Conservation (phyloP, 2,329 filamentous ascomycete genomes). For the Arthrinium puccinioides region DNA sequence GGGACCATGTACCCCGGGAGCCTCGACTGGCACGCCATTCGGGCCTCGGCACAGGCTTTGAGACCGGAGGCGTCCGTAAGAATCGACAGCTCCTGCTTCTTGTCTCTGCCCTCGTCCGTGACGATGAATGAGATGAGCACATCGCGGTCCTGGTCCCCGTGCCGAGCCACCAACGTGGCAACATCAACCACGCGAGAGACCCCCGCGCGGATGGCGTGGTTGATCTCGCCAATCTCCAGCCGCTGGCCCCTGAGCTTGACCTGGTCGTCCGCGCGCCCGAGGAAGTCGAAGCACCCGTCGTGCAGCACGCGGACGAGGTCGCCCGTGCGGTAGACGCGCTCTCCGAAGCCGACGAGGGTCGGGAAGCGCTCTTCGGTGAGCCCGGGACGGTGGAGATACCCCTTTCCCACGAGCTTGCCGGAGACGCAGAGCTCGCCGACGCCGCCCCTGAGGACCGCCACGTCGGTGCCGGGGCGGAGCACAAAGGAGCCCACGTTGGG, state of each 20-base stretch:
- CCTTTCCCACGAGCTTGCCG: conserved; percentile 79
- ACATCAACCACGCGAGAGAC: conserved; percentile 57
- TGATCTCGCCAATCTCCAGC: conserved; percentile 86
- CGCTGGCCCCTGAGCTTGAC: conserved; percentile 86
- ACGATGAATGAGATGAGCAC: conserved; percentile 74
- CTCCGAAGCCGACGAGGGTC: conserved; percentile 43
- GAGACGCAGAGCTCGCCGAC: conserved; percentile 86
- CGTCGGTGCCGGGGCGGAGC: conserved; percentile 59
- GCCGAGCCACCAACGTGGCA: conserved; percentile 66
- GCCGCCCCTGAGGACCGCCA: conserved; percentile 67
- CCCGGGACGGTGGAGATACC: conserved; percentile 76
- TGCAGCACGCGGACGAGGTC: conserved; percentile 78
- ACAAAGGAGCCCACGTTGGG: conserved; percentile 83
- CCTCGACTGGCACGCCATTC: conserved; percentile 57
- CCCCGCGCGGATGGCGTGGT: conserved; percentile 65
- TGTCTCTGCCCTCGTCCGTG: conserved; percentile 8
- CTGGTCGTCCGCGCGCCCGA: conserved; percentile 84
- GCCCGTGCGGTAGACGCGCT: conserved; percentile 77
- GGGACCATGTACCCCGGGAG: conserved; percentile 88
- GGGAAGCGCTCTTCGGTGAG: conserved; percentile 74
- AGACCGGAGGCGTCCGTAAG: background rate
- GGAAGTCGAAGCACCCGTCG: conserved; percentile 78
- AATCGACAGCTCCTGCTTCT: background rate
- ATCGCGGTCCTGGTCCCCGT: conserved; percentile 67
- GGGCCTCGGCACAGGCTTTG: conserved; percentile 27